These are phyloP conservation scores for Vittaforma corneae DNA, from an alignment of 371 early-diverging fungal species.

Conservation along the genomic window DNA sequence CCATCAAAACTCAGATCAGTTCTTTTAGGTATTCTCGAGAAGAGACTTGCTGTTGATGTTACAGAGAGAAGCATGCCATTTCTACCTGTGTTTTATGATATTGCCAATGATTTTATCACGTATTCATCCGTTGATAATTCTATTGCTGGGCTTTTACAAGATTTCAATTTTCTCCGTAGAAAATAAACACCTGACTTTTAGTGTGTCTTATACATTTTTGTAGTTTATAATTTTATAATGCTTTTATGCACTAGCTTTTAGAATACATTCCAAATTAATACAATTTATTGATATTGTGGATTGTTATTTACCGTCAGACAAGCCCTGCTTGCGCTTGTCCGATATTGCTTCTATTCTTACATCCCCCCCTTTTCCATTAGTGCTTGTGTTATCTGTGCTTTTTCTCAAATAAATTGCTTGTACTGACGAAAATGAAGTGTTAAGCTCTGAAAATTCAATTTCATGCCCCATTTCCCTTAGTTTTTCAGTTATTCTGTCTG, in stretches of 20 bases:
- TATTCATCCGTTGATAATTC: too few relatives aligned
- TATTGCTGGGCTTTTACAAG: too few relatives aligned
- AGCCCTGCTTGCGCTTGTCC: too few relatives aligned
- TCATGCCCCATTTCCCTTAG: constrained; percentile 29
- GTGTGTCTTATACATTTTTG: too few relatives aligned
- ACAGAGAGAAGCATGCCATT: constrained; percentile 27
- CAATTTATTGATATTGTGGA: too few relatives aligned
- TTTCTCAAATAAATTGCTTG: constrained; percentile 46
- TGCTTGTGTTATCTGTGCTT: constrained; percentile 10
- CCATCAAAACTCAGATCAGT: neutral
- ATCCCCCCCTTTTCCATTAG: constrained; percentile 20
- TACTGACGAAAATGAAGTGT: constrained; percentile 45
- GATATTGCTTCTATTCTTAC: neutral
- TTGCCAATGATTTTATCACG: constrained; percentile 46
- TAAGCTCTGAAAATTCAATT: constrained; percentile 36
- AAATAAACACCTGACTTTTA: too few relatives aligned
- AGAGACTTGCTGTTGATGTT: neutral
- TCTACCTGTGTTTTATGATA: constrained; percentile 46
- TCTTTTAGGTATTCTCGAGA: neutral
- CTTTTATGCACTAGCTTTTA: too few relatives aligned
- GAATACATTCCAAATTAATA: too few relatives aligned
- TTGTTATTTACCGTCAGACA: too few relatives aligned
- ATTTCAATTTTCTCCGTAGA: too few relatives aligned
- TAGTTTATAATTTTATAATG: too few relatives aligned
- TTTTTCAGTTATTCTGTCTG: constrained; percentile 12